phyloP scores from a whole-genome alignment of 2,329 filamentous ascomycete genomes.

The Neoarthrinium moseri region DNA sequence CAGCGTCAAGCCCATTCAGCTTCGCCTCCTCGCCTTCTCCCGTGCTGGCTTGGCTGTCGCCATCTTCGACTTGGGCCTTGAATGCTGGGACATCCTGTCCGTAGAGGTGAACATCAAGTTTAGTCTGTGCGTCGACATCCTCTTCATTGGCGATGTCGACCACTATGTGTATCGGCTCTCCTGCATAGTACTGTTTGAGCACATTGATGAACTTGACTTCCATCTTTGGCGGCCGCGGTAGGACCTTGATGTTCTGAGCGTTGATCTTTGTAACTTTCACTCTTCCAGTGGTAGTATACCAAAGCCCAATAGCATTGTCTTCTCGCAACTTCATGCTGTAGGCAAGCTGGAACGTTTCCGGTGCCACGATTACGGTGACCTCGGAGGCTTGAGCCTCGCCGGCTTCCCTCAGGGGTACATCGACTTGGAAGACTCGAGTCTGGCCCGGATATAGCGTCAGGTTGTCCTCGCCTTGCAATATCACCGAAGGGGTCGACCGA shows the following conservation, averaged over 20 bases:
- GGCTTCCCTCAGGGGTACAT: slow-evolving; percentile 74
- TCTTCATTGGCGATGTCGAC: slow-evolving; percentile 76
- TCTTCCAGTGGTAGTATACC: slow-evolving; percentile 46
- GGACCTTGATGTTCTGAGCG: slow-evolving; percentile 63
- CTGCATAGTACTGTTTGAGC: slow-evolving; percentile 76
- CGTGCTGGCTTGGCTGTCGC: slow-evolving; percentile 30
- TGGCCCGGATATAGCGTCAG: slow-evolving; percentile 67
- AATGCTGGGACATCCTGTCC: slow-evolving; percentile 54
- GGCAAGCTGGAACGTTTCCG: slow-evolving; percentile 64
- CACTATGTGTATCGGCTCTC: slow-evolving; percentile 69
- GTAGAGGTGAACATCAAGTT: slow-evolving; percentile 66
- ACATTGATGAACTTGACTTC: slow-evolving; percentile 66
- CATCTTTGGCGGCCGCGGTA: slow-evolving; percentile 91
- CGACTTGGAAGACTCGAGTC: slow-evolving; percentile 69
- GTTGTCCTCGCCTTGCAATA: slow-evolving; percentile 57
- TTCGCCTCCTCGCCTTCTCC: slow-evolving; percentile 39
- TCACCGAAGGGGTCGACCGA: slow-evolving; percentile 26
- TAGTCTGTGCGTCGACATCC: slow-evolving; percentile 72
- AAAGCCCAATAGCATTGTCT: slow-evolving; percentile 40
- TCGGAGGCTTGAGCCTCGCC: slow-evolving; percentile 70
- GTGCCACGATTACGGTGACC: slow-evolving; percentile 61
- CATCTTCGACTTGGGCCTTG: slow-evolving; percentile 35
- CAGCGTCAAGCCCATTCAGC: slow-evolving; percentile 41
- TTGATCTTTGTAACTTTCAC: slow-evolving; percentile 48
- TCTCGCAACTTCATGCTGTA: slow-evolving; percentile 58